These are phyloP conservation scores for Zelonia costaricensis DNA, from an alignment of 208 protist genomes.

Conservation along the genomic window DNA sequence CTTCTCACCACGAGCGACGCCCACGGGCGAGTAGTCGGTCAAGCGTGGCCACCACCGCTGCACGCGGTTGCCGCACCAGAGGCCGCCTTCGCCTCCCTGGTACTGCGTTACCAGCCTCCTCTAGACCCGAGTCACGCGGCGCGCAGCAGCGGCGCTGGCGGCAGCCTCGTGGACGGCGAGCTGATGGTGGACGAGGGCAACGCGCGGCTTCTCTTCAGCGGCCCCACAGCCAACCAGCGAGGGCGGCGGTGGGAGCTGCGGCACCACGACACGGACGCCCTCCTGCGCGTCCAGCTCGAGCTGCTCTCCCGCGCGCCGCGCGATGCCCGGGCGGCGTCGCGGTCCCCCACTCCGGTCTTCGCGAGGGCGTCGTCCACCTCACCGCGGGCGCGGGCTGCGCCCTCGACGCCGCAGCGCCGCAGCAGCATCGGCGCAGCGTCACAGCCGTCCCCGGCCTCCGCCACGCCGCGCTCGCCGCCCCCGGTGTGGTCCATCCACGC, in stretches of 20 bases:
- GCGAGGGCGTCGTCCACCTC: neutral
- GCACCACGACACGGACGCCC: conserved; percentile 22
- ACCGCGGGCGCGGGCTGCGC: neutral
- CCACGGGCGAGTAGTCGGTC: neutral
- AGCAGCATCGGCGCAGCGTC: neutral
- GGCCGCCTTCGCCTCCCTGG: conserved; percentile 18
- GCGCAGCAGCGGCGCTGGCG: neutral
- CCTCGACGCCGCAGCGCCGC: neutral
- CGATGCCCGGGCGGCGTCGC: neutral
- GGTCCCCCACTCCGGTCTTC: neutral
- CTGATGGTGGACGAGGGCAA: conserved; percentile 8
- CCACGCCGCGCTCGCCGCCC: neutral
- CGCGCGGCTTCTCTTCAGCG: conserved; percentile 18
- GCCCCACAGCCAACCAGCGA: conserved; percentile 13
- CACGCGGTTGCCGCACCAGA: neutral
- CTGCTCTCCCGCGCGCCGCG: conserved; percentile 6
- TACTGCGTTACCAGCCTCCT: conserved; percentile 8
- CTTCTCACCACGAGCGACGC: neutral
- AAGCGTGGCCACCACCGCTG: neutral
- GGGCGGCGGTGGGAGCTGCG: conserved; percentile 27
- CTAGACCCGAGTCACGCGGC: neutral
- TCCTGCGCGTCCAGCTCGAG: conserved; percentile 23
- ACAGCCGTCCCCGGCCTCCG: neutral
- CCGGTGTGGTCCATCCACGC: neutral
- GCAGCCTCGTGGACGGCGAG: conserved; percentile 15